Evolutionary conservation across 768 basidiomycete genomes (phyloP).

Genomic region (Lactarius deliciosus): DNA sequence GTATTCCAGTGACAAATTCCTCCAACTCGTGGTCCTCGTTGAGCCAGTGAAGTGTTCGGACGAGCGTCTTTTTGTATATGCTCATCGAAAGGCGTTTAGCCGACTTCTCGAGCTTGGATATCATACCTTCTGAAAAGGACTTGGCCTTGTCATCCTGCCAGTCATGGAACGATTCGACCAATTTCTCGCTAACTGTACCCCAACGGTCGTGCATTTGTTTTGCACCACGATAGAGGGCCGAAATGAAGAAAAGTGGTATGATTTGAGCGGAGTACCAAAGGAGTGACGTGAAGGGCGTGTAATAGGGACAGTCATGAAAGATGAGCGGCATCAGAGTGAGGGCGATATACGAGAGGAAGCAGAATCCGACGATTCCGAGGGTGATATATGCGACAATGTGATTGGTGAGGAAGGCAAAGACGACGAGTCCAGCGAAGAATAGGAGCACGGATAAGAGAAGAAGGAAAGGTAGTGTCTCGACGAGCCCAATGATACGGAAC

Average conservation of each 20-base stretch:
- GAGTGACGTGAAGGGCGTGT: neutral
- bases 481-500: constrained; percentile 42
- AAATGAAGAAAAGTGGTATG: neutral
- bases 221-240: no score
- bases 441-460: neutral
- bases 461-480: constrained; percentile 37
- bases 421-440: constrained; percentile 8
- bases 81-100: no score
- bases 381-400: neutral
- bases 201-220: no score
- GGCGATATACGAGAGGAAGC: neutral
- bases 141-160: no score
- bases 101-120: no score
- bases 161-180: no score
- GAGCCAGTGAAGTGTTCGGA: no score
- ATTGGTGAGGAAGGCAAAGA: constrained; percentile 8
- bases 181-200: no score
- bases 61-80: no score
- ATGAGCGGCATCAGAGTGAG: neutral
- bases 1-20: no score
- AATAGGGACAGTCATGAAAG: constrained; percentile 2
- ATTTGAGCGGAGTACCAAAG: neutral
- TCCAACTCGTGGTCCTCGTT: no score
- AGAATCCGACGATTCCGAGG: neutral
- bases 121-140: no score